Percentiles rank a stretch among this genome's conserved stretches.
Conservation (phyloP, 225 moss, liverwort and hornwort species). For the Polytrichum formosum region DNA sequence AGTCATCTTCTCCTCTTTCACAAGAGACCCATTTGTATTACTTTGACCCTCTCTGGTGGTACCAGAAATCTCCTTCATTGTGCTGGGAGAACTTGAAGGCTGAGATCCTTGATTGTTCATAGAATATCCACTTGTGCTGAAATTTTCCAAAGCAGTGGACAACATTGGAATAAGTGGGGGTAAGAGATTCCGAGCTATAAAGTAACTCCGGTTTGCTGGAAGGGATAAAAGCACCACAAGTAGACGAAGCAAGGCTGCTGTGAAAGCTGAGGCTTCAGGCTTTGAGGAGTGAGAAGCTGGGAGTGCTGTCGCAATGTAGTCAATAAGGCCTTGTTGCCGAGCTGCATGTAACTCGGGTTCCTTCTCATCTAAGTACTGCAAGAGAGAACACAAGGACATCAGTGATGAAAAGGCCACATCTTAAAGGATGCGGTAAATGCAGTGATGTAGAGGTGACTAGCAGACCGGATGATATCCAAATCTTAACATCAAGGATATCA, state of each 20-base stretch:
- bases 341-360: slow-evolving; percentile 31
- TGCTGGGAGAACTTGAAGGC: too few relatives aligned
- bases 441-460: too few relatives aligned
- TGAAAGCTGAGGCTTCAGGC: slow-evolving; percentile 28
- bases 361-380: slow-evolving; percentile 33
- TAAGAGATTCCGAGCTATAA: slow-evolving; percentile 36
- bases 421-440: background rate
- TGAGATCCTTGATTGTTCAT: slow-evolving; percentile 12
- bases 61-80: slow-evolving; percentile 9
- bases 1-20: slow-evolving; percentile 14
- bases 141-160: slow-evolving; percentile 37
- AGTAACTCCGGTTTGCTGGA: slow-evolving; percentile 32
- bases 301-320: slow-evolving; percentile 4
- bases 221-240: slow-evolving; percentile 27
- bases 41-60: slow-evolving; percentile 4
- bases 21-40: background rate
- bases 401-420: slow-evolving; percentile 4
- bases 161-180: slow-evolving; percentile 35
- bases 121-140: slow-evolving; percentile 24
- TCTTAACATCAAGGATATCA: too few relatives aligned
- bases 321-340: slow-evolving; percentile 28
- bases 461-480: too few relatives aligned
- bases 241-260: slow-evolving; percentile 21
- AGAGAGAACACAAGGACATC: background rate
- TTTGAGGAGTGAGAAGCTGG: slow-evolving; percentile 12